Base-by-base conservation (phyloP, 805 yeast genomes). In the Spathaspora arborariae region DNA sequence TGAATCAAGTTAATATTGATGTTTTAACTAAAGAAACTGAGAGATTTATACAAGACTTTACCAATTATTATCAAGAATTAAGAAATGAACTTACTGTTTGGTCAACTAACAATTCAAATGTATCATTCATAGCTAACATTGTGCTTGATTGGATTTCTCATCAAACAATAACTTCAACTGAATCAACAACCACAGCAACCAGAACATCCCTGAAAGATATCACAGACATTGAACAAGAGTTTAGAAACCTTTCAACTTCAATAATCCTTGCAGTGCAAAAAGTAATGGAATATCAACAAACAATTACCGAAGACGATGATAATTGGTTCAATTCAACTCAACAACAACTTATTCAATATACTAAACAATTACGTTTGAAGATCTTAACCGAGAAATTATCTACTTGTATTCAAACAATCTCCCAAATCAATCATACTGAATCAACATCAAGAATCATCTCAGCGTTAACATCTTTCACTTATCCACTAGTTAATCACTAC, bases 261-360 rank as follows among this genome's bases (percentile, higher is more conserved):
- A 74, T 88, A 16, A 64, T 90, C 45, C 70, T 91, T 24, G 75
- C 84, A 0, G 76, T 86, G 53, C 97, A 91, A 63, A 78, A 79
- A 50, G 63, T 77, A 7, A 66, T 68, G 41, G 79, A 69, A 27
- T 52, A 58, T 9, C 72, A 72, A 42, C 62, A 52, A 2, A 44
- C 54, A 1, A 54, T 79, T 2, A 51, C 63, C 1, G 78, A 68
- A 18, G 81, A 76, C 16, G 63, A 61, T 20, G 91, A 86, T 48
- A 70, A 73, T n/a, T 91, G 96, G 96, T 71, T 70, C 3, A 46
- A 56, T 1, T 53, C 81, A 1, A 5, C 27, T 7, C 83, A 83
- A 47, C 74, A 68, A 38, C 69, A 74, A 37, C 53, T 80, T 3
- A 57, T 63, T 18, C 63, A 62, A 15, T 64, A 75, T 41, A 55